Evolutionary conservation across 1,284 basidiomycete genomes (phyloP).

Genomic region (Fomitopsis pinicola): DNA sequence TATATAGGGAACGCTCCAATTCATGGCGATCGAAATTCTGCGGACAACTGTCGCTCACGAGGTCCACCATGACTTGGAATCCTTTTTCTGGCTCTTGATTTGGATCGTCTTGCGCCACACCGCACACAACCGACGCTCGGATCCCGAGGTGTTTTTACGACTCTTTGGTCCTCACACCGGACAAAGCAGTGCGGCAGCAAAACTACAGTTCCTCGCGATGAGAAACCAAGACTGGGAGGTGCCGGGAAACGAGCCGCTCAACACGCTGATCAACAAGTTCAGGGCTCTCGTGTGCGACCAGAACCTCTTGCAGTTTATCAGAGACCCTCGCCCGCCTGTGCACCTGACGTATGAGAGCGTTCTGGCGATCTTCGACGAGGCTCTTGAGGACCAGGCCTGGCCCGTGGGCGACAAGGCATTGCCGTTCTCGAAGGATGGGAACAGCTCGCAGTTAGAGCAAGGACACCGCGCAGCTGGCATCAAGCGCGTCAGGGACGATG

Average conservation of each 20-base stretch:
- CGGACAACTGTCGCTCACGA: neutral
- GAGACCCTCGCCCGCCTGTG: neutral
- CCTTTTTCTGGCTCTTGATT: conserved; percentile 13
- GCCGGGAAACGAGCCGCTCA: neutral
- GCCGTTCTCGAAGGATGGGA: no score
- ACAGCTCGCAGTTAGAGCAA: no score
- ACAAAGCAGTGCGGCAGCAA: no score
- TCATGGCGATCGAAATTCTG: conserved; percentile 7
- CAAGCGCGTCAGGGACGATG: no score
- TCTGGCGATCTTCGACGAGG: neutral
- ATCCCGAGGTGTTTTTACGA: no score
- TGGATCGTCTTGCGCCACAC: conserved; percentile 14
- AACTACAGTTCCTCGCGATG: no score
- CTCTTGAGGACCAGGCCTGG: neutral
- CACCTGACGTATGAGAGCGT: neutral
- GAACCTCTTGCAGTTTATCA: neutral
- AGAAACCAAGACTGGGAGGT: neutral
- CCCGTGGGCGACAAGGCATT: neutral
- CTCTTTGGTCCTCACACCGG: no score
- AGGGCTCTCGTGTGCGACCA: neutral
- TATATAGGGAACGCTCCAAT: conserved; percentile 8
- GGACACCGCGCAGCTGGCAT: no score
- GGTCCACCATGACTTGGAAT: conserved; percentile 13
- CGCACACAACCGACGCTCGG: no score
- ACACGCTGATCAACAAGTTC: neutral